These are phyloP conservation scores for Botryotinia convoluta DNA, from an alignment of 2,329 filamentous ascomycete genomes.

Conservation along the genomic window DNA sequence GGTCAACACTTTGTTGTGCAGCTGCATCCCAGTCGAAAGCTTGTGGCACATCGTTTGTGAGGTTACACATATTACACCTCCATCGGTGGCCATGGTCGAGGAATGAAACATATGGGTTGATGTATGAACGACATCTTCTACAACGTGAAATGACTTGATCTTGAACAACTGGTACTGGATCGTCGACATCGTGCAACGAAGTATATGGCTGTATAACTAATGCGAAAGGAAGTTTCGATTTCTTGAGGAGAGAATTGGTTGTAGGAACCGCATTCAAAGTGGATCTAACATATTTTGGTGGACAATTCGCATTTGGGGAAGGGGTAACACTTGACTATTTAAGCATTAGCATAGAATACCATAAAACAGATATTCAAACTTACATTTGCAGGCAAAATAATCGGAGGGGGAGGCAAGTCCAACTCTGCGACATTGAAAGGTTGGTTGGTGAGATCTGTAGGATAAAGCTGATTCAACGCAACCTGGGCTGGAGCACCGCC, in stretches of 20 bases:
- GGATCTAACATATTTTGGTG: conserved; percentile 90
- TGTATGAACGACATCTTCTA: conserved; percentile 92
- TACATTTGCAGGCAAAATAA: conserved; percentile 89
- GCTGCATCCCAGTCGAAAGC: conserved; percentile 98
- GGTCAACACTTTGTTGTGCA: conserved; percentile 84
- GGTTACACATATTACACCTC: conserved; percentile 99
- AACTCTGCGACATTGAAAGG: conserved; percentile 93
- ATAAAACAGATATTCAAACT: conserved; percentile 42
- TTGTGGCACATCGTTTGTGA: conserved; percentile 98
- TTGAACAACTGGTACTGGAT: conserved; percentile 85
- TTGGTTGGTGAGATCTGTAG: conserved; percentile 86
- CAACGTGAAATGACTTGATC: conserved; percentile 98
- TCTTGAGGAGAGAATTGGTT: conserved; percentile 89
- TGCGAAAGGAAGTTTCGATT: conserved; percentile 92
- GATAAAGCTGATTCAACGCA: conserved; percentile 82
- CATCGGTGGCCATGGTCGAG: conserved; percentile 95
- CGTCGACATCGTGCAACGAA: conserved; percentile 87
- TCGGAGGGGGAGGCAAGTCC: conserved; percentile 85
- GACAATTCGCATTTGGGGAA: conserved; percentile 86
- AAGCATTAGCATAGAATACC: conserved; percentile 41
- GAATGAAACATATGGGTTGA: conserved; percentile 96
- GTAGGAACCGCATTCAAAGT: conserved; percentile 93
- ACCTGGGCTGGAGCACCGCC: conserved; percentile 49
- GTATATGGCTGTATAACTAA: conserved; percentile 95
- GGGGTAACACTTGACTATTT: conserved; percentile 80